These are phyloP conservation scores for Erysiphe pulchra DNA, from an alignment of 2,329 filamentous ascomycete genomes.

Conservation along the genomic window DNA sequence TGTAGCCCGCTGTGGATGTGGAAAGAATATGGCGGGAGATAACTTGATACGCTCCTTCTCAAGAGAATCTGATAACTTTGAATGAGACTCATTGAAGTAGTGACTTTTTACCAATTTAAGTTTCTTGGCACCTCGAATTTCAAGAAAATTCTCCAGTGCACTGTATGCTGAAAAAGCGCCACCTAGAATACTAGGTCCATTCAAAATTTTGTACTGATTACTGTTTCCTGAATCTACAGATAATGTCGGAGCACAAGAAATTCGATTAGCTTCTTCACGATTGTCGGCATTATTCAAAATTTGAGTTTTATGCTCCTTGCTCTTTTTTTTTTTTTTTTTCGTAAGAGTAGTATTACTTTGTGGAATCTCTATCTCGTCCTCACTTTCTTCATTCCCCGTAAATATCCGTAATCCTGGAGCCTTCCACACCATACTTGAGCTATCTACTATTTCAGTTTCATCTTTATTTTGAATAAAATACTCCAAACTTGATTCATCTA, in stretches of 20 bases:
- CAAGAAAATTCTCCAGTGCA: constrained; percentile 24
- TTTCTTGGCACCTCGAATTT: constrained; percentile 17
- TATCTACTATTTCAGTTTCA: constrained; percentile 13
- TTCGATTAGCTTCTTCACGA: not conserved
- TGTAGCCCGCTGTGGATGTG: not conserved
- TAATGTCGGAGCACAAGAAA: no score
- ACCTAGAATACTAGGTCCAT: constrained; percentile 3
- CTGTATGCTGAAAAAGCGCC: constrained; percentile 16
- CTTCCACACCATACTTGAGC: constrained; percentile 21
- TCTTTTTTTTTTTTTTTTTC: constrained; percentile 15
- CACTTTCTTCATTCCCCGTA: constrained; percentile 15
- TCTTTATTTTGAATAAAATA: constrained; percentile 13
- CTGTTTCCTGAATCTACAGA: not conserved
- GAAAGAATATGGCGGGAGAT: not conserved
- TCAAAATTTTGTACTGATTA: constrained; percentile 5
- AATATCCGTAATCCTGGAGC: constrained; percentile 21
- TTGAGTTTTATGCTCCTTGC: constrained; percentile 2
- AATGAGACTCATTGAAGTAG: constrained; percentile 6
- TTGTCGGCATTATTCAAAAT: no score
- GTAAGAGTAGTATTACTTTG: constrained; percentile 16
- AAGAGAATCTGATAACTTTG: not conserved
- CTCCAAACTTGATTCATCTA: constrained; percentile 15
- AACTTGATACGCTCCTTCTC: not conserved
- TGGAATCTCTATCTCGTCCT: constrained; percentile 13
- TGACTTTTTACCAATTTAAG: constrained; percentile 9